Percentiles rank a stretch among this genome's conserved stretches.
Evolutionary conservation across 768 basidiomycete genomes (phyloP).

Genomic region (Erythrobasidium yunnanense): DNA sequence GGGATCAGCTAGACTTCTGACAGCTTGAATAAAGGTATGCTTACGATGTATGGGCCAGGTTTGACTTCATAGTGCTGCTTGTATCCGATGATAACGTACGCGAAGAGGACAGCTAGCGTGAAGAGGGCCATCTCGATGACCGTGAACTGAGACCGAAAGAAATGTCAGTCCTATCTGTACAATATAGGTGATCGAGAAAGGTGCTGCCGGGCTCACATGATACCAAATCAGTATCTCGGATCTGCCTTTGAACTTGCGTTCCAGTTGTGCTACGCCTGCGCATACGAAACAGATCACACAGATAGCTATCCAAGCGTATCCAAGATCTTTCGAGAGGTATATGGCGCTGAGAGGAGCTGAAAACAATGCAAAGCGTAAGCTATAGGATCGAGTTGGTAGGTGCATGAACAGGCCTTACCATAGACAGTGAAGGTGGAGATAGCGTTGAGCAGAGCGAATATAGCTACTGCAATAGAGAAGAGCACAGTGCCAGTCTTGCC

Average conservation of each 20-base stretch:
- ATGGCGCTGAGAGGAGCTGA: not conserved
- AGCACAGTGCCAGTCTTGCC: slow-evolving; percentile 15
- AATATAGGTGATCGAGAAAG: not conserved
- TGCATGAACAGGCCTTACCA: not conserved
- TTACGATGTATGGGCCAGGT: slow-evolving; percentile 9
- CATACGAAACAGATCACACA: not conserved
- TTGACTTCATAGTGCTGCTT: not conserved
- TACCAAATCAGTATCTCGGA: slow-evolving; percentile 9
- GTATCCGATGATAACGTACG: slow-evolving; percentile 10
- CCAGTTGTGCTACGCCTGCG: not conserved
- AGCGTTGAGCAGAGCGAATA: slow-evolving; percentile 4
- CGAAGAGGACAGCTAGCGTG: not conserved
- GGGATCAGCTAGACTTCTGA: not conserved
- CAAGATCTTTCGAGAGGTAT: slow-evolving; percentile 3
- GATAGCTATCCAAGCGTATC: not conserved
- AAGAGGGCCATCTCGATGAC: not conserved
- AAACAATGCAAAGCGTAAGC: not conserved
- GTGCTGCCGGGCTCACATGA: not conserved
- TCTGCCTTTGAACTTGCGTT: not conserved
- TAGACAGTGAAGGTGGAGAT: slow-evolving; percentile 11
- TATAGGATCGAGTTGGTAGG: not conserved
- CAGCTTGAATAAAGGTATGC: not conserved
- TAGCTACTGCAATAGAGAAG: not conserved
- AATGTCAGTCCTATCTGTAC: not conserved
- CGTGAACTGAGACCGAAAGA: not conserved